These are phyloP conservation scores for Rhexocercosporidium sp. DNA, from an alignment of 2,329 filamentous ascomycete species.

Conservation along the genomic window DNA sequence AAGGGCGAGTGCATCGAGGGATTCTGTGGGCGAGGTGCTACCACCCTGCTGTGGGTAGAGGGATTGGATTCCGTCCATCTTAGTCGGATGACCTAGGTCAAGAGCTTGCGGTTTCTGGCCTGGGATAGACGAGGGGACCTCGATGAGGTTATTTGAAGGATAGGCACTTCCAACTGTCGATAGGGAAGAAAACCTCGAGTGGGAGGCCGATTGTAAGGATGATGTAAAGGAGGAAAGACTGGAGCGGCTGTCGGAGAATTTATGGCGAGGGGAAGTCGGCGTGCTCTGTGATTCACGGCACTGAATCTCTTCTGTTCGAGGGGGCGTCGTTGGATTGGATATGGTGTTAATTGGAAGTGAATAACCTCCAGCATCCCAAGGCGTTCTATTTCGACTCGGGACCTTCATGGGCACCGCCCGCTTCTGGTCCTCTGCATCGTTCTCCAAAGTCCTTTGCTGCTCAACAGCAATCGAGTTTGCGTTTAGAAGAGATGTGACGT, in stretches of 20 bases:
- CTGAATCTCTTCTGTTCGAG: constrained; percentile 27
- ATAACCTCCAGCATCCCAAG: constrained; percentile 45
- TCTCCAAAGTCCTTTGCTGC: constrained; percentile 32
- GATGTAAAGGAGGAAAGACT: constrained; percentile 43
- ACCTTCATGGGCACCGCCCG: constrained; percentile 22
- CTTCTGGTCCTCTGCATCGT: constrained; percentile 26
- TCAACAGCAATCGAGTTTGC: constrained; percentile 36
- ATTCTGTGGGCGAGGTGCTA: constrained; percentile 34
- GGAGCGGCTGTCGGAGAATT: constrained; percentile 42
- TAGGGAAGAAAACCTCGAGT: constrained; percentile 43
- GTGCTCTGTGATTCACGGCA: constrained; percentile 33
- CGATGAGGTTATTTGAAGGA: constrained; percentile 15
- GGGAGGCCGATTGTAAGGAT: constrained; percentile 38
- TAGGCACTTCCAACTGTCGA: constrained; percentile 39
- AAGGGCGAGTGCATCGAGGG: constrained; percentile 34
- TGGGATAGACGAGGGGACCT: constrained; percentile 14
- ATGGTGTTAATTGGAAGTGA: constrained; percentile 41
- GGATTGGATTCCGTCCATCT: background rate
- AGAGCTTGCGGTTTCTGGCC: constrained; percentile 15
- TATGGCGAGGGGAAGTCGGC: constrained; percentile 38
- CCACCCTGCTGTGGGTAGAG: constrained; percentile 2
- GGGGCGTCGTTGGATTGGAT: constrained; percentile 25
- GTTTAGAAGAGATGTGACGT: constrained; percentile 43
- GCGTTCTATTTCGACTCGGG: constrained; percentile 40
- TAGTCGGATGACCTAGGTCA: constrained; percentile 5